These are phyloP conservation scores for Trichoderma sp. DNA, from an alignment of 2,329 filamentous ascomycete genomes.

Conservation along the genomic window DNA sequence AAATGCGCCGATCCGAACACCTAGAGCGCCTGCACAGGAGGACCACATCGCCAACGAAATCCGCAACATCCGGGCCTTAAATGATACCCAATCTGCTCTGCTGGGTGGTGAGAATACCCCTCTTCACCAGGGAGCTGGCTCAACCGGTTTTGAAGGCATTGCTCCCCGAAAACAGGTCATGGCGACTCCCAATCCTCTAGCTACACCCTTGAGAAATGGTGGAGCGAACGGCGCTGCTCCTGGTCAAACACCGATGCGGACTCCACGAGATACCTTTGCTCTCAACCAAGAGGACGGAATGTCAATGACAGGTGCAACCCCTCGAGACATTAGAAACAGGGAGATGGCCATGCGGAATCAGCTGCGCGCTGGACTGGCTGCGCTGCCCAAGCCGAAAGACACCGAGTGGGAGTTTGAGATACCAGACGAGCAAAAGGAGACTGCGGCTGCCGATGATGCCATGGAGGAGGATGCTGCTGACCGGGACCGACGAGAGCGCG, in stretches of 20 bases:
- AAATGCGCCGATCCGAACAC: slow-evolving; percentile 86
- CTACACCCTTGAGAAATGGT: slow-evolving; percentile 74
- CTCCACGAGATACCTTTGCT: slow-evolving; percentile 82
- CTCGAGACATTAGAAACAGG: slow-evolving; percentile 71
- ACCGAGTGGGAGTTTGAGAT: slow-evolving; percentile 92
- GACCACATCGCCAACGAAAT: slow-evolving; percentile 97
- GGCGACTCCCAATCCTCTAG: slow-evolving; percentile 93
- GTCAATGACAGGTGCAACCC: slow-evolving; percentile 71
- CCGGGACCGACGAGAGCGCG: slow-evolving; percentile 75
- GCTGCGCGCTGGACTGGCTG: slow-evolving; percentile 72
- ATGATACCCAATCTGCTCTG: slow-evolving; percentile 89
- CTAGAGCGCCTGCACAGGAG: slow-evolving; percentile 86
- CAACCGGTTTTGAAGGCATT: slow-evolving; percentile 85
- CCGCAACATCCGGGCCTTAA: slow-evolving; percentile 86
- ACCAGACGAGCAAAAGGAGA: slow-evolving; percentile 76
- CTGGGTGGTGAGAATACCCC: slow-evolving; percentile 93
- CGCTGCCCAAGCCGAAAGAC: slow-evolving; percentile 89
- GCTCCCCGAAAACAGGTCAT: slow-evolving; percentile 77
- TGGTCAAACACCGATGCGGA: slow-evolving; percentile 82
- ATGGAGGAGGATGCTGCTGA: slow-evolving; percentile 65
- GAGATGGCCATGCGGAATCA: slow-evolving; percentile 69
- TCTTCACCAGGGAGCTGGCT: slow-evolving; percentile 75
- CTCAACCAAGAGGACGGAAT: slow-evolving; percentile 74
- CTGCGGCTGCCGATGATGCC: slow-evolving; percentile 47
- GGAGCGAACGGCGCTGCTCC: slow-evolving; percentile 63